These are phyloP conservation scores for Trypethelium eluteriae DNA, from an alignment of 495 filamentous ascomycete species.

Conservation along the genomic window DNA sequence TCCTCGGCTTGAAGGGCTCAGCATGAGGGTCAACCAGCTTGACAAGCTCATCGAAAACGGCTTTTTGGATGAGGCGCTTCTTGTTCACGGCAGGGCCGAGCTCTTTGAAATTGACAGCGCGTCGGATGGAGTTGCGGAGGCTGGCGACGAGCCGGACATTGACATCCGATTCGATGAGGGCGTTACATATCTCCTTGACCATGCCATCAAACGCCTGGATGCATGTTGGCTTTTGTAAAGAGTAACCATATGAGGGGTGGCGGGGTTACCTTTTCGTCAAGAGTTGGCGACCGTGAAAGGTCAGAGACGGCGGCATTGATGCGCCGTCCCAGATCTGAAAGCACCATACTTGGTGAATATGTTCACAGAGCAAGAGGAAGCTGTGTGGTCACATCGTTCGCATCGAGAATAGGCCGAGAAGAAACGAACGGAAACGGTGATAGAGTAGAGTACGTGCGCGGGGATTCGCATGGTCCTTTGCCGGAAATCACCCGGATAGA, in stretches of 20 bases:
- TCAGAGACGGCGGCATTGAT: conserved; percentile 95
- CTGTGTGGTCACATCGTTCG: no score
- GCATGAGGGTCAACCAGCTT: conserved; percentile 92
- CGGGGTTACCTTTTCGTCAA: conserved; percentile 80
- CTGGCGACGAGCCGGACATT: conserved; percentile 89
- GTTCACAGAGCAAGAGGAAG: neutral
- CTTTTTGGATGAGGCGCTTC: conserved; percentile 95
- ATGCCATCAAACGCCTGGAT: conserved; percentile 87
- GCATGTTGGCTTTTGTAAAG: conserved; percentile 11
- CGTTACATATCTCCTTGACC: conserved; percentile 93
- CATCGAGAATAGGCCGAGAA: no score
- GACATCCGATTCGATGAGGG: conserved; percentile 90
- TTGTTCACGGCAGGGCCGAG: conserved; percentile 85
- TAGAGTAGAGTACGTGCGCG: no score
- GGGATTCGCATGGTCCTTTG: no score
- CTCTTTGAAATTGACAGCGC: conserved; percentile 86
- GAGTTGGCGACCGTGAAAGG: conserved; percentile 79
- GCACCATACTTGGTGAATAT: conserved; percentile 63
- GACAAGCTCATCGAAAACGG: conserved; percentile 95
- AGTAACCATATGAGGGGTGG: no score
- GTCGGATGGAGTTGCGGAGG: conserved; percentile 87
- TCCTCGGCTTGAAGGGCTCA: conserved; percentile 93
- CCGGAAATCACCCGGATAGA: no score
- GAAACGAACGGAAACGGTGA: no score
- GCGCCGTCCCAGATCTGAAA: conserved; percentile 96